Percentiles rank a stretch among this genome's conserved stretches.
Conservation (phyloP, 768 basidiomycete species). For the Lanmaoa pseudosensibilis region DNA sequence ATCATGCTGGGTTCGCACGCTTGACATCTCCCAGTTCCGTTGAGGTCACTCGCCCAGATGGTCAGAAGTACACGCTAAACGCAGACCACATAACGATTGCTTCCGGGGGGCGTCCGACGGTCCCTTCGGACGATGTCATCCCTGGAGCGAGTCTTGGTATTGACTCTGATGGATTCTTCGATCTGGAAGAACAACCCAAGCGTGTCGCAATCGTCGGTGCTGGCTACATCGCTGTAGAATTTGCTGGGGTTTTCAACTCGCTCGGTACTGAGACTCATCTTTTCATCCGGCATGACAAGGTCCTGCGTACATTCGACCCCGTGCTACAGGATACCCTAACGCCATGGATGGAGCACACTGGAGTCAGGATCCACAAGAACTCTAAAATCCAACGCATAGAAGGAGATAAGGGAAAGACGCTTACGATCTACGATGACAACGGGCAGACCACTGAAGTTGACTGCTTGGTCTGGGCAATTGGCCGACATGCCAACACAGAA, state of each 20-base stretch:
- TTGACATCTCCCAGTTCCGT: slow-evolving; percentile 70
- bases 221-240: slow-evolving; percentile 97
- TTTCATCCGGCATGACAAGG: slow-evolving; percentile 85
- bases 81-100: slow-evolving; percentile 82
- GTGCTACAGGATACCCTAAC: slow-evolving; percentile 80
- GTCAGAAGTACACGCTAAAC: slow-evolving; percentile 66
- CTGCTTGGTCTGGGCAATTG: slow-evolving; percentile 90
- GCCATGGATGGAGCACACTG: slow-evolving; percentile 92
- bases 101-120: slow-evolving; percentile 81
- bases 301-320: slow-evolving; percentile 92
- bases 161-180: slow-evolving; percentile 95
- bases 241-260: slow-evolving; percentile 90
- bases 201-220: slow-evolving; percentile 94
- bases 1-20: slow-evolving; percentile 75
- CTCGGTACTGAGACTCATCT: slow-evolving; percentile 92
- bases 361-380: slow-evolving; percentile 82
- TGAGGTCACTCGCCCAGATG: slow-evolving; percentile 70
- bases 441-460: slow-evolving; percentile 86
- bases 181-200: slow-evolving; percentile 84
- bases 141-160: slow-evolving; percentile 92
- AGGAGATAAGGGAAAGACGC: slow-evolving; percentile 65
- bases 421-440: slow-evolving; percentile 74
- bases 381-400: slow-evolving; percentile 76
- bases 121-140: slow-evolving; percentile 75
- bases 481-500: slow-evolving; percentile 78